A percentile compares a stretch with the other conserved stretches of the same genome.
These are phyloP conservation scores for Clarireedia monteithiana DNA, from an alignment of 2,329 filamentous ascomycete species.

Conservation along the genomic window DNA sequence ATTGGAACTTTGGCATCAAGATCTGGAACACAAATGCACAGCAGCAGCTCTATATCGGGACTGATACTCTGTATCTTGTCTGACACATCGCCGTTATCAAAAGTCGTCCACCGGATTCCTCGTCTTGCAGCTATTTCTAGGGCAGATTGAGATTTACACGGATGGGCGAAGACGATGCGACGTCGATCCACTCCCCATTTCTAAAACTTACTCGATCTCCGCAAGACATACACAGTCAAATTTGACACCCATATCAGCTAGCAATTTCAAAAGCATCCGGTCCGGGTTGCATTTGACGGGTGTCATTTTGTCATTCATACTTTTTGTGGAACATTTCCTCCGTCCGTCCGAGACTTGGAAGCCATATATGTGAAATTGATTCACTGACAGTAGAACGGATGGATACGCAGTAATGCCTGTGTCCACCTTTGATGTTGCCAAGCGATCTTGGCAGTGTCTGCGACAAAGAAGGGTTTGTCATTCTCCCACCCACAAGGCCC, in stretches of 20 bases:
- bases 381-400: not conserved
- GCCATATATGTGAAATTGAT: not conserved
- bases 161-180: not conserved
- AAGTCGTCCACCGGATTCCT: not conserved
- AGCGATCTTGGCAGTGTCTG: not conserved
- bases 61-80: not conserved
- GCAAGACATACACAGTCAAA: too few relatives aligned
- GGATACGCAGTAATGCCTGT: not conserved
- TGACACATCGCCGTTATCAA: not conserved
- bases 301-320: not conserved
- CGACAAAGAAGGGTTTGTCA: not conserved
- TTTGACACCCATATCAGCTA: too few relatives aligned
- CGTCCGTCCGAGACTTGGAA: not conserved
- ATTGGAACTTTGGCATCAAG: not conserved
- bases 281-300: not conserved
- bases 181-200: not conserved
- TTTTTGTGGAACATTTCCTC: not conserved
- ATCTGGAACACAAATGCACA: not conserved
- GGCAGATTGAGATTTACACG: not conserved
- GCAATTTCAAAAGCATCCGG: not conserved
- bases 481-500: not conserved
- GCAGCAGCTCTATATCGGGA: not conserved
- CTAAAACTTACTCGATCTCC: not conserved
- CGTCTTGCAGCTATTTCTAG: not conserved
- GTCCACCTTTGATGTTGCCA: not conserved